Evolutionary conservation across 2,329 filamentous ascomycete genomes (phyloP), one percentile per base, ranked within the genome.

Genomic region (Apiospora aurea): DNA sequence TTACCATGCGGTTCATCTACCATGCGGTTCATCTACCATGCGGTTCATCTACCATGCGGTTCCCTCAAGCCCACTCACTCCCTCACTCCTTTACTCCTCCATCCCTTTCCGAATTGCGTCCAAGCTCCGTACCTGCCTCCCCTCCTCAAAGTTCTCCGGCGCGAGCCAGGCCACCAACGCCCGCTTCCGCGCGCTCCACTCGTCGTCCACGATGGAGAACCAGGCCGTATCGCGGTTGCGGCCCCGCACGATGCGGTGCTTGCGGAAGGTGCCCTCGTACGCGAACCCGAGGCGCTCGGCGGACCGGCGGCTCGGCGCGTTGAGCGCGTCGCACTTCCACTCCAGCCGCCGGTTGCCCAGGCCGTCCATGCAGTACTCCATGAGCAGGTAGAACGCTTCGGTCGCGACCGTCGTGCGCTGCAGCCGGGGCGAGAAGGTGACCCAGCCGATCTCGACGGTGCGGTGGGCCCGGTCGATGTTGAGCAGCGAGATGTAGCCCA

Each of bases 281-380:
- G 78, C 78, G 75, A 92, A 92, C 0, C 91, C 91, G 11, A 91
- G 78, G 2, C 91, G 81, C 74, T 80, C 71, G 0, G 90, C 91
- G 0, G 90, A 90, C 4, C 84, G 80, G 18, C 84, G 80, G 64
- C 88, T 90, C 0, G 85, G 82, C 47, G 75, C 81, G 76, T 92
- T 92, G 14, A 89, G 80, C 21, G 83, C 75, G 76, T 92, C 86
- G 70, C 88, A 89, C 76, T 92, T 92, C 90, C 91, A 92, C 78
- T 92, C 90, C 4, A 91, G 85, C 10, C 90, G 82, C 4, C 86
- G 79, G 76, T 89, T 90, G 0, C 86, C 84, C 29, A 91, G 77
- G 21, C 46, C 46, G 2, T 87, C 85, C 74, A 92, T 88, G 0
- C 85, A 85, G 71, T 89, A 82, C 49, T 81, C 81, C 61, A 88